Percentiles rank a stretch among this genome's conserved stretches.
Evolutionary conservation across 2,329 filamentous ascomycete species (phyloP).

Genomic region (Coniochaeta prunicola): DNA sequence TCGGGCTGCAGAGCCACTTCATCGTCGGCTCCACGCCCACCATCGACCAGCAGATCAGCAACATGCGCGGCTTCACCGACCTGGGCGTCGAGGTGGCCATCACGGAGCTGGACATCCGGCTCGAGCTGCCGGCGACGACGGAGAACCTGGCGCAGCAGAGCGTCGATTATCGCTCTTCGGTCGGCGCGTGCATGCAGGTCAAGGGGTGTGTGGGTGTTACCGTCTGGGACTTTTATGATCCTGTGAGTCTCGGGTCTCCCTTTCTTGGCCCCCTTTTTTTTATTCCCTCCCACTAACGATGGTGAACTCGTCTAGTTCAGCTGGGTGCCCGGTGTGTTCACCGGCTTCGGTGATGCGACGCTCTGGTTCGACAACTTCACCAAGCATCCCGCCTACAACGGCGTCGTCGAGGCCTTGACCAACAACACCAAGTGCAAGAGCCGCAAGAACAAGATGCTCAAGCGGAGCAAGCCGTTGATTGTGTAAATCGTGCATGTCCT

Average conservation of each 20-base stretch:
- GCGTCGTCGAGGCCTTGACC: background rate
- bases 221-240: slow-evolving; percentile 1
- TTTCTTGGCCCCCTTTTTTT: no score
- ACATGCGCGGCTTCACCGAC: slow-evolving; percentile 28
- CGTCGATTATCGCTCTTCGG: background rate
- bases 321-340: background rate
- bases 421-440: background rate
- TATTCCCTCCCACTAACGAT: background rate
- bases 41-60: slow-evolving; percentile 23
- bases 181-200: background rate
- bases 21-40: slow-evolving; percentile 29
- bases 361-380: background rate
- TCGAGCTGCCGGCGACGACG: slow-evolving; percentile 11
- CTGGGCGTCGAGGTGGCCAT: slow-evolving; percentile 37
- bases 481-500: background rate
- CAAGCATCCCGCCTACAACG: background rate
- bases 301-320: no score
- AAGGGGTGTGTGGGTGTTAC: background rate
- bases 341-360: background rate
- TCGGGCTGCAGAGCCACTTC: slow-evolving; percentile 41
- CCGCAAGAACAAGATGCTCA: background rate
- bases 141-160: slow-evolving; percentile 4
- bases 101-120: slow-evolving; percentile 38
- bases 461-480: background rate
- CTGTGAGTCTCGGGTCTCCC: background rate